Conservation (phyloP, 2,329 filamentous ascomycete species). For the Esteya vermicola region DNA sequence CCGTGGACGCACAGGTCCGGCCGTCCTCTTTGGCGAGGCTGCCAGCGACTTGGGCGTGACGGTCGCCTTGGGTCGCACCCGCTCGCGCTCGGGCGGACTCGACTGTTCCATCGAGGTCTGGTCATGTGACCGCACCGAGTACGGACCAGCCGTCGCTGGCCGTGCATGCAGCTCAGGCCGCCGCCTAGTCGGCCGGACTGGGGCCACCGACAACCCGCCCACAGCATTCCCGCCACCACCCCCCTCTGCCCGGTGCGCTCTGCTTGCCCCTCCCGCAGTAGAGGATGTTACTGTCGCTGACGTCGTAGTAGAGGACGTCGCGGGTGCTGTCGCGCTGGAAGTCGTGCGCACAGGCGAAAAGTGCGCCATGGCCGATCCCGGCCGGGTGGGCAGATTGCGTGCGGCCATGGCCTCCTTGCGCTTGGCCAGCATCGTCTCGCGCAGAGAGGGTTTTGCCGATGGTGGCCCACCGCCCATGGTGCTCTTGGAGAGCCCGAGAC, state of each 20-base stretch:
- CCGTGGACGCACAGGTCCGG: too few species aligned
- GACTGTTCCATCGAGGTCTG: constrained; percentile 23
- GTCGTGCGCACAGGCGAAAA: constrained; percentile 36
- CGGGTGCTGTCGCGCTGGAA: constrained; percentile 16
- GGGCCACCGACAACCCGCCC: constrained; percentile 49
- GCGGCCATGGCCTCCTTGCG: constrained; percentile 48
- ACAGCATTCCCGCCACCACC: constrained; percentile 34
- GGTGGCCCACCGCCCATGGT: constrained; percentile 41
- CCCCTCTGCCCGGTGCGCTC: constrained; percentile 18
- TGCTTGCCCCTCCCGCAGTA: constrained; percentile 7
- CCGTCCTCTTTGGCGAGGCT: constrained; percentile 37
- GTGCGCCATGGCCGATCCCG: constrained; percentile 50
- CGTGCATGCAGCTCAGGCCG: constrained; percentile 42
- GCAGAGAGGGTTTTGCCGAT: constrained; percentile 52
- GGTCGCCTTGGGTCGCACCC: constrained; percentile 26
- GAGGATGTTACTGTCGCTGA: background rate
- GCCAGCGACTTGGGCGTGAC: constrained; percentile 35
- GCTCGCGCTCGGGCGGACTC: constrained; percentile 33
- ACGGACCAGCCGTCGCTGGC: constrained; percentile 51
- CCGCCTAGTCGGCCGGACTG: constrained; percentile 45
- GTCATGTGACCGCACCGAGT: constrained; percentile 44
- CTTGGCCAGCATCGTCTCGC: constrained; percentile 73
- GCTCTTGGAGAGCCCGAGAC: constrained; percentile 48
- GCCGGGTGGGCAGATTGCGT: constrained; percentile 39
- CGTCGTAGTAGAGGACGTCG: background rate